A percentile compares a stretch with the other conserved stretches of the same genome.
Evolutionary conservation across 371 early-diverging fungal species (phyloP).

Genomic region (Sanchytrium tribonematis): DNA sequence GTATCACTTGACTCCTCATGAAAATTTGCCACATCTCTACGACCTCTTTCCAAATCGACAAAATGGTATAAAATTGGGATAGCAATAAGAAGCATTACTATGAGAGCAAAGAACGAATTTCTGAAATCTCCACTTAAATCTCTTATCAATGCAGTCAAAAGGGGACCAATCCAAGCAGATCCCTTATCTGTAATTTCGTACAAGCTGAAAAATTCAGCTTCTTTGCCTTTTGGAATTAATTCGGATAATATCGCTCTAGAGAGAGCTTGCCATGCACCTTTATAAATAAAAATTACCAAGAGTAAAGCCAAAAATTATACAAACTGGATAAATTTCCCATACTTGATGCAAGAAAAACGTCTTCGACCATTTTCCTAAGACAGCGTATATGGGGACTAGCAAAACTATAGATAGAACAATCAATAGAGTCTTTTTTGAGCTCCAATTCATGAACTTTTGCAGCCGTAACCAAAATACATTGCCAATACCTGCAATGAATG

Average conservation of each 20-base stretch:
- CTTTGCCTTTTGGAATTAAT: constrained; percentile 18
- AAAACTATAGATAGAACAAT: constrained; percentile 7
- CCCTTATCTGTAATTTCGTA: constrained; percentile 33
- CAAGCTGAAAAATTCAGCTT: constrained; percentile 21
- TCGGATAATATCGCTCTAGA: constrained; percentile 24
- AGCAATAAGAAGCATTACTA: too few relatives aligned
- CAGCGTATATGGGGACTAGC: constrained; percentile 22
- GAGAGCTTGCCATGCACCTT: constrained; percentile 24
- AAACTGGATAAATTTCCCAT: constrained; percentile 16
- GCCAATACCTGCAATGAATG: constrained; percentile 19
- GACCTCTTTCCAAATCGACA: too few relatives aligned
- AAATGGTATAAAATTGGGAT: too few relatives aligned
- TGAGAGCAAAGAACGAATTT: too few relatives aligned
- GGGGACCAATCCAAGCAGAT: constrained; percentile 28
- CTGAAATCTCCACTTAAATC: constrained; percentile 13
- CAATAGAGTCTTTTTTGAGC: constrained; percentile 11
- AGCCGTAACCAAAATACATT: constrained; percentile 20
- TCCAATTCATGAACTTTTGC: constrained; percentile 7
- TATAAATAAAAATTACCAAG: too few relatives aligned
- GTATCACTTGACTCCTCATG: too few relatives aligned
- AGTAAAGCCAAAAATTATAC: constrained; percentile 22
- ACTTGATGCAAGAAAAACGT: constrained; percentile 16
- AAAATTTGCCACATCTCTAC: too few relatives aligned
- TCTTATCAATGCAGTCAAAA: constrained; percentile 23
- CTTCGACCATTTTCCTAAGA: constrained; percentile 20